These are phyloP conservation scores for Lactarius sp. DNA, from an alignment of 768 basidiomycete species.

Conservation along the genomic window DNA sequence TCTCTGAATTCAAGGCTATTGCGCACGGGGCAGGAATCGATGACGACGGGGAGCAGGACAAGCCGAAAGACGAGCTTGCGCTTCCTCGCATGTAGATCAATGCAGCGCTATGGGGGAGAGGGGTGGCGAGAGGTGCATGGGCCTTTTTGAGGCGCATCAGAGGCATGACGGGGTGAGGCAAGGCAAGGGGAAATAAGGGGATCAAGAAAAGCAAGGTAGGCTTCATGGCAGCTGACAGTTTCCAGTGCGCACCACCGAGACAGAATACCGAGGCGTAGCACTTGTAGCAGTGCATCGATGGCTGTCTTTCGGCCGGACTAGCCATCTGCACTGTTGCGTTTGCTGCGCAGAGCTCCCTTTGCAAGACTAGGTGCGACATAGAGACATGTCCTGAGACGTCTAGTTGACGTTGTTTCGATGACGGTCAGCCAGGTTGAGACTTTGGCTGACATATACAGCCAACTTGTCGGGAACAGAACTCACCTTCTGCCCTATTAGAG, in stretches of 20 bases:
- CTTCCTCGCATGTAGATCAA: neutral
- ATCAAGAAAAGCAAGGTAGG: neutral
- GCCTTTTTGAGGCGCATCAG: neutral
- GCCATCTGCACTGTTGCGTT: conserved; percentile 4
- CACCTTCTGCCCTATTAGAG: neutral
- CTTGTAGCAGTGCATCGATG: conserved; percentile 1
- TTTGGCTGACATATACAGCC: neutral
- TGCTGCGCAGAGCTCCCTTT: neutral
- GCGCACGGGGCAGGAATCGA: neutral
- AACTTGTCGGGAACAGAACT: neutral
- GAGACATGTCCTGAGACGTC: neutral
- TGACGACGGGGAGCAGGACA: neutral
- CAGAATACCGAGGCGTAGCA: neutral
- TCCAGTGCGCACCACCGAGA: neutral
- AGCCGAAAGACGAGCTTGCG: neutral
- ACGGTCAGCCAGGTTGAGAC: too few relatives aligned
- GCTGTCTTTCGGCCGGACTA: conserved; percentile 12
- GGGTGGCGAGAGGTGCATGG: neutral
- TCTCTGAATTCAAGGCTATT: conserved; percentile 9
- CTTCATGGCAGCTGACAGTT: neutral
- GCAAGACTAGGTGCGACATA: neutral
- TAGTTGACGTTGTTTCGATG: neutral
- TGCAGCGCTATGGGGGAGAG: neutral
- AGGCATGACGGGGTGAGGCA: neutral
- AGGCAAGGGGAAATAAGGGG: neutral